Conservation (phyloP, 2,329 filamentous ascomycete species). For the Talaromyces sp. region DNA sequence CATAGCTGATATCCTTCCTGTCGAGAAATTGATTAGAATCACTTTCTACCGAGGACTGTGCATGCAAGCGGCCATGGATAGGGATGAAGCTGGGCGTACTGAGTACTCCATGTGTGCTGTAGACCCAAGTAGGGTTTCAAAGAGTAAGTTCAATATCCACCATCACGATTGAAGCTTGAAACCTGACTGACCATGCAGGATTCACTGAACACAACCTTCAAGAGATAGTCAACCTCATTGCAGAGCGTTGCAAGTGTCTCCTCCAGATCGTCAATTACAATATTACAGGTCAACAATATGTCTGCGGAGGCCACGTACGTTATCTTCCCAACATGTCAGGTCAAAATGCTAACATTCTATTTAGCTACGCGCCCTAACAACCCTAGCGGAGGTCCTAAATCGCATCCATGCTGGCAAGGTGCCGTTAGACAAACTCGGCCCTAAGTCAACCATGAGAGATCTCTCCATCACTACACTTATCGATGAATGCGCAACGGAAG, state of each 20-base stretch:
- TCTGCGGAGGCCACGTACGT: constrained; percentile 58
- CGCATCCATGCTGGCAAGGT: too few species aligned
- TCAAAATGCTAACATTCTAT: constrained; percentile 17
- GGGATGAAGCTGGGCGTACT: constrained; percentile 83
- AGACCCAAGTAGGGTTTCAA: constrained; percentile 95
- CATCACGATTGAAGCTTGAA: too few species aligned
- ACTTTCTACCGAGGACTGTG: constrained; percentile 98
- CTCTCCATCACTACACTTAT: too few species aligned
- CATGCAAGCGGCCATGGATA: constrained; percentile 98
- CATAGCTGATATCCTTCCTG: constrained; percentile 98
- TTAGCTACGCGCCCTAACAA: constrained; percentile 58
- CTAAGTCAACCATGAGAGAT: too few species aligned
- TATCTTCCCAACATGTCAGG: too few species aligned
- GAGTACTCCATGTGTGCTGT: constrained; percentile 99
- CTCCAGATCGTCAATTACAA: constrained; percentile 98
- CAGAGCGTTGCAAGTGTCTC: constrained; percentile 92
- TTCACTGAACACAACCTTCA: too few species aligned
- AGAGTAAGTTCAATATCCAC: constrained; percentile 57
- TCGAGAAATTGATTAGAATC: constrained; percentile 94
- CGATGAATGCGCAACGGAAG: constrained; percentile 78
- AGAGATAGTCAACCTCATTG: too few species aligned
- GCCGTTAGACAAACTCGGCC: too few species aligned
- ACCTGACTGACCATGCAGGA: too few species aligned
- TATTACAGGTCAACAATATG: constrained; percentile 65
- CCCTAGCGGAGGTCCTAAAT: constrained; percentile 67